Conservation (phyloP, 371 early-diverging fungal genomes). For the Syncephalastrum monosporum region DNA sequence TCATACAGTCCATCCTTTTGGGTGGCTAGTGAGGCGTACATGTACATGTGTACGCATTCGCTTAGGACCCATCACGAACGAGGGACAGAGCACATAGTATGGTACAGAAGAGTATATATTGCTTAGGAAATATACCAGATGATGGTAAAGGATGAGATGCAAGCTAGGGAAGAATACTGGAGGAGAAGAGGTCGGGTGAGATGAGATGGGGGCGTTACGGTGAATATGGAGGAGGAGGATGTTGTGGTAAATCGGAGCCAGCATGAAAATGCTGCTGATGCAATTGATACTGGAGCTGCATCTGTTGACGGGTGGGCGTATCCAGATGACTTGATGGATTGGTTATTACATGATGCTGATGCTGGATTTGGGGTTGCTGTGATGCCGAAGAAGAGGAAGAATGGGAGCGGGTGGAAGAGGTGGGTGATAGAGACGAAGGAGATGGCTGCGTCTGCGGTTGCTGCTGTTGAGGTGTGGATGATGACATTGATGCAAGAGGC, state of each 20-base stretch:
- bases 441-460: slow-evolving; percentile 1
- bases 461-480: slow-evolving; percentile 6
- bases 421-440: neutral
- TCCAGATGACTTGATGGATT: slow-evolving; percentile 5
- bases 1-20: too few species aligned
- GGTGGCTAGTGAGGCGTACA: too few species aligned
- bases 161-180: too few species aligned
- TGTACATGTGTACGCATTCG: too few species aligned
- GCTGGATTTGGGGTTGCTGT: neutral
- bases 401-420: neutral
- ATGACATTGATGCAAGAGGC: neutral
- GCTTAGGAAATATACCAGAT: too few species aligned
- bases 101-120: neutral
- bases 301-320: slow-evolving; percentile 26
- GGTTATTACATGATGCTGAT: neutral
- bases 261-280: slow-evolving; percentile 16
- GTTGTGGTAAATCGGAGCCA: slow-evolving; percentile 6
- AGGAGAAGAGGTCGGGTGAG: neutral
- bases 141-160: too few species aligned
- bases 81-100: neutral
- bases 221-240: slow-evolving; percentile 22
- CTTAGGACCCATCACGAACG: too few species aligned
- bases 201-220: slow-evolving; percentile 5
- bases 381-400: neutral
- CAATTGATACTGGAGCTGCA: slow-evolving; percentile 23